These are phyloP conservation scores for Diaporthe sp. DNA, from an alignment of 2,329 filamentous ascomycete genomes.

Conservation along the genomic window DNA sequence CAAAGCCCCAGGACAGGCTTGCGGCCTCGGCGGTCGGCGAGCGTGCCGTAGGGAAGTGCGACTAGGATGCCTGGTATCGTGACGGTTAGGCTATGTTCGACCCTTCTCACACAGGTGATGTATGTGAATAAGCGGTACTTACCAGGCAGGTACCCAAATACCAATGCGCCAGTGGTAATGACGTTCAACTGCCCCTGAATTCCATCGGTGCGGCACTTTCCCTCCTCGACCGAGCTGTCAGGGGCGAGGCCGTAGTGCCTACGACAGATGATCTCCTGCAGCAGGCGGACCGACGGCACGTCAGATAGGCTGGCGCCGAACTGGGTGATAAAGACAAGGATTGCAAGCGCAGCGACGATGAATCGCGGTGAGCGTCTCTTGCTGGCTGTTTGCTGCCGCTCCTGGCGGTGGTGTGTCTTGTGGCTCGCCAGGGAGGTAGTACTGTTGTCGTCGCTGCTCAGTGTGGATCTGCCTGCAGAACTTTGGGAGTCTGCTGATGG, in stretches of 20 bases:
- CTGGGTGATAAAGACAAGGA: slow-evolving; percentile 34
- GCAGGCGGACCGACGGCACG: slow-evolving; percentile 27
- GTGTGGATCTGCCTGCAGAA: not conserved
- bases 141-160: slow-evolving; percentile 36
- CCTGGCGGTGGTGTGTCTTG: not conserved
- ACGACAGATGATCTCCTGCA: slow-evolving; percentile 36
- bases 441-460: not conserved
- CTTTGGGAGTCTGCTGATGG: not conserved
- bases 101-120: too few relatives aligned
- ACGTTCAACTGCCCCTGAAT: slow-evolving; percentile 27
- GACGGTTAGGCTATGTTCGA: too few relatives aligned
- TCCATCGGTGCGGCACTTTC: not conserved
- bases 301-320: slow-evolving; percentile 31
- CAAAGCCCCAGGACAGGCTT: slow-evolving; percentile 18
- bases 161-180: slow-evolving; percentile 4
- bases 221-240: not conserved
- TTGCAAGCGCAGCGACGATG: slow-evolving; percentile 6
- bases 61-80: slow-evolving; percentile 10
- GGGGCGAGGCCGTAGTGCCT: not conserved
- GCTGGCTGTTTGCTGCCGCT: not conserved
- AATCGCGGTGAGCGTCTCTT: slow-evolving; percentile 3
- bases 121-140: not conserved
- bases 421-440: not conserved
- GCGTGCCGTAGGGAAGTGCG: slow-evolving; percentile 13
- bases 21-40: slow-evolving; percentile 29